These are phyloP conservation scores for Debaryomycetaceae sp. DNA, from an alignment of 1,139 yeast genomes.

Conservation along the genomic window DNA sequence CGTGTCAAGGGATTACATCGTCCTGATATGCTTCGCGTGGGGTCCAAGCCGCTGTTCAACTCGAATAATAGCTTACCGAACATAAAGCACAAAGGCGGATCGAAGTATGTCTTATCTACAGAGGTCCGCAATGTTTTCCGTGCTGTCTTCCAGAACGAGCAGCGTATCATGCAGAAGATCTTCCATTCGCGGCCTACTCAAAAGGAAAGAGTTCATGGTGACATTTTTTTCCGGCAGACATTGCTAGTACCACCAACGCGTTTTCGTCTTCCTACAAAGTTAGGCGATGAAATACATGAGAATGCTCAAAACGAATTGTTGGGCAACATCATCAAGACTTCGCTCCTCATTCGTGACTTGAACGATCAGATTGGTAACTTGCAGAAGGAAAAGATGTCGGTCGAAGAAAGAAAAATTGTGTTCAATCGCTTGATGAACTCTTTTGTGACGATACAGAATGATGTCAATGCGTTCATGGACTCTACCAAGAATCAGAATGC, in stretches of 20 bases:
- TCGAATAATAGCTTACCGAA: slow-evolving; percentile 22
- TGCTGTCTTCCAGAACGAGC: slow-evolving; percentile 66
- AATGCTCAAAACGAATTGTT: slow-evolving; percentile 86
- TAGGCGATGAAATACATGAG: slow-evolving; percentile 95
- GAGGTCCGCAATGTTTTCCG: slow-evolving; percentile 75
- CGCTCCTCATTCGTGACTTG: slow-evolving; percentile 75
- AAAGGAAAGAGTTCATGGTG: slow-evolving; percentile 50
- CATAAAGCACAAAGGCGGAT: slow-evolving; percentile 52
- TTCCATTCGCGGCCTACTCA: slow-evolving; percentile 71
- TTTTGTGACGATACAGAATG: slow-evolving; percentile 89
- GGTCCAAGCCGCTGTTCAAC: slow-evolving; percentile 6
- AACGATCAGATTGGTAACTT: slow-evolving; percentile 63
- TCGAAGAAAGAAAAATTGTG: slow-evolving; percentile 55
- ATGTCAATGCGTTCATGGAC: slow-evolving; percentile 89
- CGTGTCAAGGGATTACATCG: slow-evolving; percentile 70
- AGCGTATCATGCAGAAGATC: slow-evolving; percentile 43
- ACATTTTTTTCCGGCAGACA: slow-evolving; percentile 80
- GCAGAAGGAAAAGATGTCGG: slow-evolving; percentile 54
- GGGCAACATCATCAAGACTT: slow-evolving; percentile 67
- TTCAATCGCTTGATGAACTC: slow-evolving; percentile 91
- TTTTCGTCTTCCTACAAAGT: slow-evolving; percentile 90
- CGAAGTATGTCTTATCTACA: slow-evolving; percentile 77
- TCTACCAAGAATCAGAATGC: slow-evolving; percentile 79
- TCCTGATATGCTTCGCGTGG: slow-evolving; percentile 51
- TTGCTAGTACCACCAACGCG: slow-evolving; percentile 94